Evolutionary conservation across 345 rosid genomes (phyloP).

Genomic region (Lenwebbia sp.): DNA sequence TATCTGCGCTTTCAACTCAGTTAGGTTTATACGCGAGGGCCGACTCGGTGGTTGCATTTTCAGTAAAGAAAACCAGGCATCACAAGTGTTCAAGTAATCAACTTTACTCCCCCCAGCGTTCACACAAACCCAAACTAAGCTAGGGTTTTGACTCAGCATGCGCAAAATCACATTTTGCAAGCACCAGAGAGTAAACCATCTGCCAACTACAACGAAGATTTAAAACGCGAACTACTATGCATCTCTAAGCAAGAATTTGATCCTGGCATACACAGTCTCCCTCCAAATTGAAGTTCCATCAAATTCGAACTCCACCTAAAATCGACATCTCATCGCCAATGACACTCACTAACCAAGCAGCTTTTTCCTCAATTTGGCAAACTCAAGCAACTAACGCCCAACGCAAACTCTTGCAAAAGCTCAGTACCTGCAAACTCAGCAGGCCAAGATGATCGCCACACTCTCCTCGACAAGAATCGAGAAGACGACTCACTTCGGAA

Average conservation of each 20-base stretch:
- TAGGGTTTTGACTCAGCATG: neutral
- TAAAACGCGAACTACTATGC: neutral
- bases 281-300: neutral
- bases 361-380: neutral
- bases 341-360: neutral
- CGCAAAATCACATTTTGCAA: neutral
- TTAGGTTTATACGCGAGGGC: slow-evolving; percentile 9
- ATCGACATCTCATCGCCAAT: neutral
- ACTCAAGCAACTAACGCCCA: neutral
- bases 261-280: neutral
- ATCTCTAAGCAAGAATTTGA: neutral
- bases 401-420: neutral
- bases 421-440: neutral
- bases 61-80: neutral
- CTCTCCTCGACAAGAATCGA: neutral
- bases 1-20: slow-evolving; percentile 26
- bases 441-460: neutral
- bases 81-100: neutral
- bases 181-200: neutral
- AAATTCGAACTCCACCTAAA: neutral
- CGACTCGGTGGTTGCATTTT: slow-evolving; percentile 29
- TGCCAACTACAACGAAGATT: neutral
- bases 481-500: neutral
- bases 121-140: neutral
- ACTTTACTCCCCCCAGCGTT: neutral